Percentiles rank a stretch among this genome's conserved stretches.
phyloP scores from a whole-genome alignment of 768 basidiomycete species.

The Russula earlei region DNA sequence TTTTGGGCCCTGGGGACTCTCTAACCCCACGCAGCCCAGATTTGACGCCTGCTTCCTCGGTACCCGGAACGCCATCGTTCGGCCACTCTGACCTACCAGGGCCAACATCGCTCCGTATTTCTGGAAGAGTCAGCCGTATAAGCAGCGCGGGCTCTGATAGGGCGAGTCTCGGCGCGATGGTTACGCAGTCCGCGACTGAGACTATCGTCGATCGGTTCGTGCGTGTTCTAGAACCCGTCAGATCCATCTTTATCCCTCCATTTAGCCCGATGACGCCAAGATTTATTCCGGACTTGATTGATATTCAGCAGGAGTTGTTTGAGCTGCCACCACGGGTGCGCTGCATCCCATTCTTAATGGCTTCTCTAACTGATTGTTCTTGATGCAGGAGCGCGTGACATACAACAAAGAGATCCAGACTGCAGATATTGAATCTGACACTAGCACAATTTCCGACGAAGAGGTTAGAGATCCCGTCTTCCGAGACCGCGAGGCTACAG shows the following conservation, averaged over 20 bases:
- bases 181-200: conserved; percentile 46
- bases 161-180: conserved; percentile 35
- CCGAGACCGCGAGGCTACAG: conserved; percentile 53
- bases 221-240: background rate
- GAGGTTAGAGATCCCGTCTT: conserved; percentile 64
- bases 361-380: background rate
- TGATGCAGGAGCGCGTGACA: conserved; percentile 56
- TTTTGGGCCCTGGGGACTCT: conserved; percentile 40
- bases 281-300: conserved; percentile 69
- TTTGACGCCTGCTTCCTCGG: conserved; percentile 60
- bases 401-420: conserved; percentile 87
- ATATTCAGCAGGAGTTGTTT: conserved; percentile 83
- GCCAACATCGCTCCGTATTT: conserved; percentile 32
- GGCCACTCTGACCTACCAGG: conserved; percentile 32
- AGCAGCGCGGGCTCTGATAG: conserved; percentile 53
- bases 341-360: background rate
- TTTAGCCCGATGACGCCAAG: conserved; percentile 54
- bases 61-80: conserved; percentile 58
- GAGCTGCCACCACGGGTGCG: conserved; percentile 81
- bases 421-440: conserved; percentile 48
- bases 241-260: background rate
- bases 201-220: conserved; percentile 61
- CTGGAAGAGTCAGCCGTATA: conserved; percentile 60
- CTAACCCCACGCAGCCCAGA: conserved; percentile 48
- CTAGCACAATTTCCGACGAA: conserved; percentile 47